Conservation (phyloP, 805 yeast species). For the Ogataea saltuana region DNA sequence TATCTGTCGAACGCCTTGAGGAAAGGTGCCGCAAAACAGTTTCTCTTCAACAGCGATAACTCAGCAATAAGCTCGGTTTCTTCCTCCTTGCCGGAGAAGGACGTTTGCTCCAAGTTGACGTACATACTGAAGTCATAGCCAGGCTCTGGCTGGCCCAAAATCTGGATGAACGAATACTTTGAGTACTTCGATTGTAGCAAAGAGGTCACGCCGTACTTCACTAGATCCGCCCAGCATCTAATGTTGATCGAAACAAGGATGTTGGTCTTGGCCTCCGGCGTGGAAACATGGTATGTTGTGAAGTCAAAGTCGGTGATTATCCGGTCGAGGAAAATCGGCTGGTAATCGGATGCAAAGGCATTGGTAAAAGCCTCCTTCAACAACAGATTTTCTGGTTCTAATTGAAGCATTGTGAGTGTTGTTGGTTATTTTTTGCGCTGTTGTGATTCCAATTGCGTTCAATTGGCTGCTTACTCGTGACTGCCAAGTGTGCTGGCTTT, state of each 20-base stretch:
- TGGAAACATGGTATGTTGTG: constrained; percentile 90
- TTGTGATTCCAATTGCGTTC: constrained; percentile 1
- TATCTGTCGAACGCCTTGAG: constrained; percentile 81
- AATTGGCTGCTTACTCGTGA: not conserved
- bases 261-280: constrained; percentile 71
- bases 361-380: constrained; percentile 79
- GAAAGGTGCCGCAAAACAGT: constrained; percentile 91
- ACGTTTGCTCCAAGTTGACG: constrained; percentile 48
- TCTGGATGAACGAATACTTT: constrained; percentile 39
- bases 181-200: constrained; percentile 54
- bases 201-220: constrained; percentile 61
- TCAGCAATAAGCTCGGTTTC: constrained; percentile 56
- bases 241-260: constrained; percentile 68
- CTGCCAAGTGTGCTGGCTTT: constrained; percentile 3
- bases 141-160: constrained; percentile 54
- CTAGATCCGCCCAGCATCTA: constrained; percentile 76
- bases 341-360: constrained; percentile 53
- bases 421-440: not conserved
- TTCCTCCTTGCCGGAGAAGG: constrained; percentile 43
- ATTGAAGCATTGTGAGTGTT: constrained; percentile 62
- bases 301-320: constrained; percentile 93
- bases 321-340: constrained; percentile 67
- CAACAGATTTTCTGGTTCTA: constrained; percentile 81
- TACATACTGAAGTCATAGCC: constrained; percentile 82
- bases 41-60: constrained; percentile 76